Evolutionary conservation across 2,329 filamentous ascomycete genomes (phyloP), one percentile per base, ranked within the genome.

Genomic region (Aspergillus aculeatus): DNA sequence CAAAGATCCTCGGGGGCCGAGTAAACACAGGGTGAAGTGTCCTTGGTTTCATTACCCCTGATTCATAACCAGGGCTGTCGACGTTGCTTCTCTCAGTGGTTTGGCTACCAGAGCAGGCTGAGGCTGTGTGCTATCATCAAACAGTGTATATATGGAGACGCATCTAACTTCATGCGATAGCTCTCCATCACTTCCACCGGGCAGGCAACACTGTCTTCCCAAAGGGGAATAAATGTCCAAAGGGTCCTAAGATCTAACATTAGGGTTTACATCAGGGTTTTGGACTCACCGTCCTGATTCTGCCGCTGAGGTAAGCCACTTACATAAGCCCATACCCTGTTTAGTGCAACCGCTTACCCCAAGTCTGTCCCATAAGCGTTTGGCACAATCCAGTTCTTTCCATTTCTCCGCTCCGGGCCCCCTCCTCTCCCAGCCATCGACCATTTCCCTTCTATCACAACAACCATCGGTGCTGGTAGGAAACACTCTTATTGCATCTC

Each of bases 251-350:
- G 9, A 10, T 9, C 26, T 5, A 9, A 29, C 7, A 29, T 29
- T 23, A 54, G 52, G 52, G 35, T 54, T 32, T 47, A 31, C n/a
- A 26, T 47, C 47, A 23, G 38, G 51, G 52, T 54, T 54, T 54
- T 4, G n/a, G n/a, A 2, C 21, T 47, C 19, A 23, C 14, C 14
- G 49, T n/a, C 35, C 5, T n/a, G 0, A 9, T 23, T 44, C 7
- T 21, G 50, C 12, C 23, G 35, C 51, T 47, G 26, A 54, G 10
- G 3, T 54, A 47, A 54, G 10, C 4, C 0, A 16, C 3, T 48
- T 48, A 55, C 53, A 19, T 44, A 19, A 19, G n/a, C 53, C 10
- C 19, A 48, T 47, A 52, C 24, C 21, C 38, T 44, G 19, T 6
- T 52, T 23, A 52, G 53, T 44, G 41, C 44, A 21, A 55, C 53